phyloP scores from a whole-genome alignment of 495 filamentous ascomycete species.

The Penicillium pulvis region DNA sequence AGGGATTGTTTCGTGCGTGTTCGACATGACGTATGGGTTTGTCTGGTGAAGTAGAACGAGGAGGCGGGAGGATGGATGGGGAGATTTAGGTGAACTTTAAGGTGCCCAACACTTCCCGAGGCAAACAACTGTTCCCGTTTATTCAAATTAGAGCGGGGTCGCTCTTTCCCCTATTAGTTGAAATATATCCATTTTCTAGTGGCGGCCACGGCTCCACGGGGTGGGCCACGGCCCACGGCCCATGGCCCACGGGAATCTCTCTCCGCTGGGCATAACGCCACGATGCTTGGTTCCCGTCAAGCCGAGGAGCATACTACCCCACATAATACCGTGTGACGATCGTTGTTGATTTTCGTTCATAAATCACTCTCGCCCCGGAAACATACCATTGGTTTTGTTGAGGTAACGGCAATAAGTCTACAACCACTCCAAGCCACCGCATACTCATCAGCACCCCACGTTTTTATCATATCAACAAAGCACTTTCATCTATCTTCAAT shows the following conservation, averaged over 20 bases:
- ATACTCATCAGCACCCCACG: background rate
- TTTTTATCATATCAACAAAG: background rate
- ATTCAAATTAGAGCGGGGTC: background rate
- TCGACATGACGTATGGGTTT: background rate
- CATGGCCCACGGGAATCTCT: background rate
- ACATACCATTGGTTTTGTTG: background rate
- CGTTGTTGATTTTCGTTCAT: background rate
- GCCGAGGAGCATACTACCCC: slow-evolving; percentile 1
- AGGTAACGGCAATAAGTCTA: background rate
- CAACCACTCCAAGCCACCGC: background rate
- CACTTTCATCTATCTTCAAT: slow-evolving; percentile 9
- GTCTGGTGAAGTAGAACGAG: too few species aligned
- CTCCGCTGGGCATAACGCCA: background rate
- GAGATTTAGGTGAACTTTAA: too few species aligned
- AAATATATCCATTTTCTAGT: background rate
- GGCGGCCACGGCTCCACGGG: background rate
- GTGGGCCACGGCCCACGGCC: background rate
- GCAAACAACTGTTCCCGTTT: background rate
- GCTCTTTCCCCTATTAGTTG: background rate
- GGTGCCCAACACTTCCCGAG: background rate
- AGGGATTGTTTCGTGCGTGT: slow-evolving; percentile 24
- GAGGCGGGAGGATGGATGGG: too few species aligned
- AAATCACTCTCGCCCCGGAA: background rate
- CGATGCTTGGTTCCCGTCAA: background rate
- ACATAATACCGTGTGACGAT: background rate